These are phyloP conservation scores for Endocarpon pusillum DNA, from an alignment of 495 filamentous ascomycete genomes.

Conservation along the genomic window DNA sequence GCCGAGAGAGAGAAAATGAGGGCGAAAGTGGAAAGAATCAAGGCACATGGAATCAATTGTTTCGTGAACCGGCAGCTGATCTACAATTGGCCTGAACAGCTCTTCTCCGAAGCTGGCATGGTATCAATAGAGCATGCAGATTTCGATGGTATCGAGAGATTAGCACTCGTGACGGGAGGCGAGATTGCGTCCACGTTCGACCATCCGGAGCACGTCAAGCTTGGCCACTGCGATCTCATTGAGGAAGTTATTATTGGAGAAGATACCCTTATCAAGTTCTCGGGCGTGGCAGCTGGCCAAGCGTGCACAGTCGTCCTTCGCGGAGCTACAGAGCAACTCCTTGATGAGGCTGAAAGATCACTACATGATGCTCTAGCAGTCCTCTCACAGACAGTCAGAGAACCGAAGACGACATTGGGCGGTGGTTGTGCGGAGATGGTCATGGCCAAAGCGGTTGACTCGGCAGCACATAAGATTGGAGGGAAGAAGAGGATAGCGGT, in stretches of 20 bases:
- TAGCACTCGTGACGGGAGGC: constrained; percentile 88
- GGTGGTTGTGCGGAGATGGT: constrained; percentile 97
- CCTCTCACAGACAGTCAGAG: constrained; percentile 88
- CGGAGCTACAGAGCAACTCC: constrained; percentile 86
- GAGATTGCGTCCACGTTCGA: constrained; percentile 97
- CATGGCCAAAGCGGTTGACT: constrained; percentile 95
- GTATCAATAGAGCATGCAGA: constrained; percentile 98
- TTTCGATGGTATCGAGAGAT: constrained; percentile 90
- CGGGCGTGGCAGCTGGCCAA: constrained; percentile 81
- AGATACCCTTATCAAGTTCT: constrained; percentile 93
- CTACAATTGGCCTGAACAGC: constrained; percentile 99
- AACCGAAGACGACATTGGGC: constrained; percentile 84
- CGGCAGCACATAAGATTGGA: constrained; percentile 80
- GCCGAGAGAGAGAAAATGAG: constrained; percentile 99
- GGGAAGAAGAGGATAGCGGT: constrained; percentile 95
- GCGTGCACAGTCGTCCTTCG: constrained; percentile 95
- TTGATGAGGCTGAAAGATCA: constrained; percentile 92
- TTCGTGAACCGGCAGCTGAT: constrained; percentile 98
- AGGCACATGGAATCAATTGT: constrained; percentile 97
- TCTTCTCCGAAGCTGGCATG: constrained; percentile 94
- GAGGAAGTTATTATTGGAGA: constrained; percentile 98
- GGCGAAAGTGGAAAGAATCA: constrained; percentile 95
- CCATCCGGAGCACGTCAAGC: constrained; percentile 90
- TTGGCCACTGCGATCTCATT: constrained; percentile 87
- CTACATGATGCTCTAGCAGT: constrained; percentile 94